Conservation (phyloP, 2,329 filamentous ascomycete species). For the Talaromyces sp. region DNA sequence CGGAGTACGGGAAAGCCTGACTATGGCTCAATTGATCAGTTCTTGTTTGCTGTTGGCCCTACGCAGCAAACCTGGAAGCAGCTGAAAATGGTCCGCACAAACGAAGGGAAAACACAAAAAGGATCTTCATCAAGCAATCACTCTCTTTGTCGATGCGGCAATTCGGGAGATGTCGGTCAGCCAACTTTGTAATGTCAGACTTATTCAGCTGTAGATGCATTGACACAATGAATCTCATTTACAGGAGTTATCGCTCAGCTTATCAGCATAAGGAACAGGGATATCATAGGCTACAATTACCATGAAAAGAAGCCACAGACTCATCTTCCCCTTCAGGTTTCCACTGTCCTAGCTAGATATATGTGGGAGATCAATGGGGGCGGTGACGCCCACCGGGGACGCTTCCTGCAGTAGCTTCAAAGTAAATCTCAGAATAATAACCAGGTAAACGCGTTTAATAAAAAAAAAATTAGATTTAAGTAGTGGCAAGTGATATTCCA, state of each 20-base stretch:
- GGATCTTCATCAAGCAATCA: background rate
- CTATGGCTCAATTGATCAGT: background rate
- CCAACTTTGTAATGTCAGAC: background rate
- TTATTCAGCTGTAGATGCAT: background rate
- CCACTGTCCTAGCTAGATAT: background rate
- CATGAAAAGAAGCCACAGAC: background rate
- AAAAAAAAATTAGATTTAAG: background rate
- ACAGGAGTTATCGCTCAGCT: background rate
- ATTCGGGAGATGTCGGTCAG: background rate
- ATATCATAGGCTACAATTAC: constrained; percentile 2
- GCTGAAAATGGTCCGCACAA: background rate
- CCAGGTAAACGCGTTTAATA: constrained; percentile 11
- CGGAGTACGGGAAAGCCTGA: background rate
- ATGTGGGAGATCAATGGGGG: background rate
- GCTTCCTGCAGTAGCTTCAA: background rate
- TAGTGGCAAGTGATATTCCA: background rate
- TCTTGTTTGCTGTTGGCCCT: background rate
- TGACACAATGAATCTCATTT: background rate
- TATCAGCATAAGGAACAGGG: background rate
- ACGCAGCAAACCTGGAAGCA: background rate
- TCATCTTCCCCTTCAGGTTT: background rate
- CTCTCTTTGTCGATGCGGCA: background rate
- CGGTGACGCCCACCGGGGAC: constrained; percentile 3
- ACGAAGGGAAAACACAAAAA: background rate
- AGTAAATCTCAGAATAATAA: constrained; percentile 1